Evolutionary conservation across 1,139 yeast species (phyloP), one percentile per base, ranked within the genome.

Genomic region (Casaregolazyma lundiana): DNA sequence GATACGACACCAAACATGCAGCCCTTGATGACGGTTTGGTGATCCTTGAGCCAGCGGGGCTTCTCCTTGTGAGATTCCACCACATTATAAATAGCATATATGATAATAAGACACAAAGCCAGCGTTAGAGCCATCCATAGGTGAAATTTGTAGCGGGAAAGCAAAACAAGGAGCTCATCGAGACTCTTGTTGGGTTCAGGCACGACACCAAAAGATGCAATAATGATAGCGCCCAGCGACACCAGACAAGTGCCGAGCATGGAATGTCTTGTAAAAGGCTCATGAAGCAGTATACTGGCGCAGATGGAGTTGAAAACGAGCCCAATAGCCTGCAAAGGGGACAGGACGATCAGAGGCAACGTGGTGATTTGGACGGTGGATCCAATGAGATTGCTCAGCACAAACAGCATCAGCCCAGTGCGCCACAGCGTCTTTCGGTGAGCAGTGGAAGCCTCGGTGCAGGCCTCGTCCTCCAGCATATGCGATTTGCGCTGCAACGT

Each of bases 311-410:
- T 89, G 71, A 89, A 88, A 2, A 88, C 90, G 30, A 89, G 73
- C 0, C 96, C 96, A n/a, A 84, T 80, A 26, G 95, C 89, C 63
- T 89, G 96, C 43, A 89, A 67, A 0, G 96, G 96, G 30, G 90
- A 81, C 47, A 88, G 65, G 2, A 89, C 76, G 42, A 88, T 84
- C 51, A 89, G 70, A 0, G 96, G 96, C 38, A 89, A 70, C 1
- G 96, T 84, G 1, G 94, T 78, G 37, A 89, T 81, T 64, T 89
- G 96, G 30, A 88, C 84, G 26, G 85, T 72, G 2, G 94, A 84
- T 1, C 97, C 96, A 44, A 88, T 69, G 1, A 89, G 69, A 56
- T 88, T 89, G 42, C 96, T 82, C 8, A 77, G 60, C 30, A 89
- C 73, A 63, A 89, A 89, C 44, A 89, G 63, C 13, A 73, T 56